A percentile compares a stretch with the other conserved stretches of the same genome.
Evolutionary conservation across 169 alveolate genomes (phyloP).

Genomic region (Toxoplasma gondii): DNA sequence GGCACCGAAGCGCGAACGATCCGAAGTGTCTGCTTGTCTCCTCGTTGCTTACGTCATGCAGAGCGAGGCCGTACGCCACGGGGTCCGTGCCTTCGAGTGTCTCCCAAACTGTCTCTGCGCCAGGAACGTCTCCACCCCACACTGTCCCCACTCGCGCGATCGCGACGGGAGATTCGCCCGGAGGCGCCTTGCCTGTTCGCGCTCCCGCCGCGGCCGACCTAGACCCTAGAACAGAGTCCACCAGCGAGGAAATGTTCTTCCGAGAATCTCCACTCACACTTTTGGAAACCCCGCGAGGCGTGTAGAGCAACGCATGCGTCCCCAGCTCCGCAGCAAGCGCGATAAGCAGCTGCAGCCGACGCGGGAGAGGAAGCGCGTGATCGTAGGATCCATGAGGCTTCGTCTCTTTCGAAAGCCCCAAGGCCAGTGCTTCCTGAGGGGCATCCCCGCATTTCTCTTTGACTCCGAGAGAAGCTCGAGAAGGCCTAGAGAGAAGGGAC

Average conservation of each 20-base stretch:
- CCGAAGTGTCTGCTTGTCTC: background rate
- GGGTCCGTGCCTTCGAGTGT: background rate
- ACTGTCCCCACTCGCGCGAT: background rate
- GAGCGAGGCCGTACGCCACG: background rate
- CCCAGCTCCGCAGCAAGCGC: background rate
- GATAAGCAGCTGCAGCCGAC: background rate
- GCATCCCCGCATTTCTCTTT: background rate
- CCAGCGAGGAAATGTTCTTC: background rate
- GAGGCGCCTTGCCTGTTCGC: background rate
- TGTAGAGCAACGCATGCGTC: background rate
- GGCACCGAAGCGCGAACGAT: background rate
- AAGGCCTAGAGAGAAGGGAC: conserved; percentile 13
- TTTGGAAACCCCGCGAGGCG: too few relatives aligned
- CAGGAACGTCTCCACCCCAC: background rate
- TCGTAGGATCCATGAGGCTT: background rate
- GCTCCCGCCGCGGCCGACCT: background rate
- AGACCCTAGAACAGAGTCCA: background rate
- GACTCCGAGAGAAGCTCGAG: background rate
- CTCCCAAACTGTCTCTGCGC: background rate
- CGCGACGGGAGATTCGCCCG: background rate
- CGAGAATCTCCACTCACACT: background rate
- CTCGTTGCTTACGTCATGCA: background rate
- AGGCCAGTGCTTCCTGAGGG: background rate
- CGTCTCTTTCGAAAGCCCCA: background rate
- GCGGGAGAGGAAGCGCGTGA: background rate